Conservation (phyloP, 257 asterid genomes). For the Forsythia suspensa region DNA sequence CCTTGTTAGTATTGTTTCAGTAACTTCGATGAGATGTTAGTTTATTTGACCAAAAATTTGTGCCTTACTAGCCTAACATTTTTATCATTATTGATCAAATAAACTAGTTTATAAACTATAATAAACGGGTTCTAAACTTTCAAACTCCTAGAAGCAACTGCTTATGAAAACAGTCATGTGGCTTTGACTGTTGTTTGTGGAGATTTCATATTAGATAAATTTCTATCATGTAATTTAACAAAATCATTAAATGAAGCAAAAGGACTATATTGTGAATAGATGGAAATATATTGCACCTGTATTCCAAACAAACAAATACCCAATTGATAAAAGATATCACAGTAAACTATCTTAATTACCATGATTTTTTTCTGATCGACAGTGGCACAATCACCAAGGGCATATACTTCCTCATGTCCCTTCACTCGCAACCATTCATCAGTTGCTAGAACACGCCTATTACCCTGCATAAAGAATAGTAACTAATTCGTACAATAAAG, state of each 20-base stretch:
- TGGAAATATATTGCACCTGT: background rate
- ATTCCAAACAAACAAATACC: background rate
- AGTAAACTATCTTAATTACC: slow-evolving; percentile 37
- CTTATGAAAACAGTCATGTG: too few relatives aligned
- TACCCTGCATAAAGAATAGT: slow-evolving; percentile 41
- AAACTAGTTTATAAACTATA: too few relatives aligned
- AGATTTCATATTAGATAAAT: too few relatives aligned
- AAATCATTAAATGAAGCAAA: too few relatives aligned
- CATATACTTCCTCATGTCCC: slow-evolving; percentile 73
- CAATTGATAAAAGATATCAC: background rate
- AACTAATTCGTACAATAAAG: background rate
- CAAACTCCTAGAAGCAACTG: background rate
- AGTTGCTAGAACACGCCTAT: slow-evolving; percentile 71
- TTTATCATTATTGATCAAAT: too few relatives aligned
- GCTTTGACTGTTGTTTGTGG: too few relatives aligned
- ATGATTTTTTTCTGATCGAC: slow-evolving; percentile 74
- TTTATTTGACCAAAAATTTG: too few relatives aligned
- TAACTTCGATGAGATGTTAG: background rate
- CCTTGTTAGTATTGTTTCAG: background rate
- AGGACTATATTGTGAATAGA: background rate
- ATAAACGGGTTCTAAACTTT: too few relatives aligned
- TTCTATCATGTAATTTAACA: too few relatives aligned
- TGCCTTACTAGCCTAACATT: too few relatives aligned
- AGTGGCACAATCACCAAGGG: slow-evolving; percentile 94
- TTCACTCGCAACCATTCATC: slow-evolving; percentile 93